phyloP scores from a whole-genome alignment of 805 yeast species.

The Metschnikowia peoriensis region DNA sequence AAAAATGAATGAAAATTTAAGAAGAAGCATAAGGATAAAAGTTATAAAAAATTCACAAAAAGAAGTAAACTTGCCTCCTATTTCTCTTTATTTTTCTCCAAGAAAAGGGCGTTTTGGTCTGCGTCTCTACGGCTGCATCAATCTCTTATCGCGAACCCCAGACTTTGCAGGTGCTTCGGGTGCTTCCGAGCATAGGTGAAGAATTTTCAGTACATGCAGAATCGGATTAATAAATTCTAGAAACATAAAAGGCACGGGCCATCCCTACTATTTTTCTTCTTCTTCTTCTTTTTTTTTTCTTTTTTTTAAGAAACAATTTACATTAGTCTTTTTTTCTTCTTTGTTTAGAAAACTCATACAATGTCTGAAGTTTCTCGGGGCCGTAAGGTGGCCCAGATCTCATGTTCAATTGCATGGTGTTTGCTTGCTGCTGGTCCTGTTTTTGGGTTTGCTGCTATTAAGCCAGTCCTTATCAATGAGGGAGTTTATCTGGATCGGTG shows the following conservation, averaged over 20 bases:
- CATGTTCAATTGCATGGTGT: constrained; percentile 84
- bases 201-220: not conserved
- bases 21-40: too few relatives aligned
- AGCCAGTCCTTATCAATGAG: constrained; percentile 74
- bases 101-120: not conserved
- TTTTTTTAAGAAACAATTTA: not conserved
- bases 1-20: not conserved
- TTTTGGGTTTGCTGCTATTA: constrained; percentile 94
- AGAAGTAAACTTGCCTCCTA: too few relatives aligned
- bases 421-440: constrained; percentile 88
- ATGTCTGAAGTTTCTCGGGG: constrained; percentile 19
- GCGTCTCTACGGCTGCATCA: not conserved
- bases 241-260: not conserved
- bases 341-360: too few relatives aligned
- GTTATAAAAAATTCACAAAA: too few relatives aligned
- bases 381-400: constrained; percentile 50
- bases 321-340: not conserved
- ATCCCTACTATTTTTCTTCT: not conserved
- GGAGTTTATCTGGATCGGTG: constrained; percentile 74
- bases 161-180: constrained; percentile 1
- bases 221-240: not conserved
- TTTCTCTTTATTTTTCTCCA: not conserved
- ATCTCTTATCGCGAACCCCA: constrained; percentile 4
- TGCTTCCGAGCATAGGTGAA: not conserved
- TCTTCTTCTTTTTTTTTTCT: not conserved